Evolutionary conservation across 75 land plant species (phyloP).

Genomic region (Sequoiadendron giganteum): DNA sequence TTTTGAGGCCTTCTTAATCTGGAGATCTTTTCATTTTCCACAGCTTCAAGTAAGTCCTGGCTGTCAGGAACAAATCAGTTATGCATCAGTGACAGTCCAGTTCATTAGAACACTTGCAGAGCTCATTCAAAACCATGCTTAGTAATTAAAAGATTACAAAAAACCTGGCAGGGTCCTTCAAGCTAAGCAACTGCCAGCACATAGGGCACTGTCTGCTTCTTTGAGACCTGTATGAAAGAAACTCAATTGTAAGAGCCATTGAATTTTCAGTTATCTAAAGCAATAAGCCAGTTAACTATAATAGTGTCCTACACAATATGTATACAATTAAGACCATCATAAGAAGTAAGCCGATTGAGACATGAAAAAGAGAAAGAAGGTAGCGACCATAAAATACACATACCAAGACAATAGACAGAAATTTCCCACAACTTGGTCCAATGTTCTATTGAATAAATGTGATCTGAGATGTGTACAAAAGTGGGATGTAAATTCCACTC

Average conservation of each 20-base stretch:
- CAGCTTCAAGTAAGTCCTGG: constrained; percentile 92
- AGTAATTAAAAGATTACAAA: background rate
- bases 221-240: constrained; percentile 68
- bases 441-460: background rate
- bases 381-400: background rate
- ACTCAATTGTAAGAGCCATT: background rate
- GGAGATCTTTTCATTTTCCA: constrained; percentile 69
- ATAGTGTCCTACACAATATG: too few relatives aligned
- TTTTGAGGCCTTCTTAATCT: constrained; percentile 52
- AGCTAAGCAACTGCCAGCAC: constrained; percentile 88
- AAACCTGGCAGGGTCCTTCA: constrained; percentile 91
- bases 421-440: background rate
- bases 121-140: background rate
- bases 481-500: background rate
- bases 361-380: background rate
- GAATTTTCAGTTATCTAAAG: background rate
- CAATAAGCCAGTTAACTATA: background rate
- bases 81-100: too few relatives aligned
- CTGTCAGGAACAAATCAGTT: constrained; percentile 35
- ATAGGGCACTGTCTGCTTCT: constrained; percentile 98
- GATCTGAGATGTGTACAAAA: background rate
- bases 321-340: background rate
- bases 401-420: background rate
- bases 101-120: constrained; percentile 2
- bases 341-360: background rate